Conservation (phyloP, 495 filamentous ascomycete genomes). For the Annulohypoxylon bovei region DNA sequence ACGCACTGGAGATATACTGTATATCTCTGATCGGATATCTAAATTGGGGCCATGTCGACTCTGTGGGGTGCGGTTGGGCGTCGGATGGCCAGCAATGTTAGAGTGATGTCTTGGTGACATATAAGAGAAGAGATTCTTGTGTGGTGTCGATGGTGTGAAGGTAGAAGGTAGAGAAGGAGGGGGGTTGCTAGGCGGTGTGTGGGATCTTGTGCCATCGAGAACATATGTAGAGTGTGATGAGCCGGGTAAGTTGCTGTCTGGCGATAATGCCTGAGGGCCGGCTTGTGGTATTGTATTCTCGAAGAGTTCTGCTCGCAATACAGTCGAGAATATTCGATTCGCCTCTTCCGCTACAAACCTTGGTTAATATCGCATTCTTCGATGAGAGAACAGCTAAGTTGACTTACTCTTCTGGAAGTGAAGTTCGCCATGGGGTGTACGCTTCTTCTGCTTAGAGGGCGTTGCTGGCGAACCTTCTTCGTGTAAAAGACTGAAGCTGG, state of each 20-base stretch:
- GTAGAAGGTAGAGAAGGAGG: constrained; percentile 69
- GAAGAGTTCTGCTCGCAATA: constrained; percentile 90
- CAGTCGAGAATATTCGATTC: constrained; percentile 87
- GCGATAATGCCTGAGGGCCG: constrained; percentile 70
- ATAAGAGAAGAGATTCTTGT: constrained; percentile 97
- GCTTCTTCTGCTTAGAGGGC: constrained; percentile 82
- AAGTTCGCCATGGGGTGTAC: constrained; percentile 88
- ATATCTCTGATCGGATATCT: constrained; percentile 88
- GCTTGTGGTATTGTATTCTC: constrained; percentile 87
- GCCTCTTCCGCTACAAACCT: constrained; percentile 84
- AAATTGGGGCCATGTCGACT: constrained; percentile 85
- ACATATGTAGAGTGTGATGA: constrained; percentile 66
- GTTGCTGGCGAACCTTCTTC: constrained; percentile 93
- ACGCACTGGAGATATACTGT: constrained; percentile 90
- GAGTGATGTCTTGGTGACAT: constrained; percentile 77
- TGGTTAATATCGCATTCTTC: constrained; percentile 51
- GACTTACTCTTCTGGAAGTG: constrained; percentile 91
- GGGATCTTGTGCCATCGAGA: constrained; percentile 76
- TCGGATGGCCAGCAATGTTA: constrained; percentile 75
- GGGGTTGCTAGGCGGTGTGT: constrained; percentile 79
- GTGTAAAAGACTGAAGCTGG: constrained; percentile 88
- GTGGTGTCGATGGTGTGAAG: constrained; percentile 90
- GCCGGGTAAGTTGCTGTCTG: constrained; percentile 65
- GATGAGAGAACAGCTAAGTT: neutral
- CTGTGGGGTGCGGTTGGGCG: constrained; percentile 88